Base-by-base conservation (phyloP, 2,329 filamentous ascomycete genomes). In the Claviceps monticola region DNA sequence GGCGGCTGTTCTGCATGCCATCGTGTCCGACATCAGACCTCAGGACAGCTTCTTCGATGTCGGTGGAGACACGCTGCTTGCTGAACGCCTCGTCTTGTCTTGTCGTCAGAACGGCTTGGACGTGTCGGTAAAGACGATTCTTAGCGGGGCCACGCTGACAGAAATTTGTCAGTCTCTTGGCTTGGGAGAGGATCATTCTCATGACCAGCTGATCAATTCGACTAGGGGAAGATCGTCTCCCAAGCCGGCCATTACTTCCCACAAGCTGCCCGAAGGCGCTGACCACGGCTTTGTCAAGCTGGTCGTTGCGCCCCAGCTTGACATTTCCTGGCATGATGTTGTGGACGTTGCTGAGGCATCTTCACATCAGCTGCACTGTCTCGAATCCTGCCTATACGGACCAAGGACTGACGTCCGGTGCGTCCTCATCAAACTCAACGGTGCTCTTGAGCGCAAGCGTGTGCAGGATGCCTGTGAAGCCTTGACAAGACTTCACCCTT, bases 261-360 rank as follows among this genome's bases (percentile, higher is more conserved):
- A 51, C 14, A 53, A 51, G 51, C 49, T 53, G 36, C 51, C 49
- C 11, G 51, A 53, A 34, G 54, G 46, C 34, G 41, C 44, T 8
- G 54, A 69, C 29, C 61, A 68, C 17, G 60, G 60, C 2, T 69
- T 73, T 36, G 62, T 73, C 50, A 65, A 68, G 42, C 65, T 66
- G 2, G 59, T 69, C 4, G 65, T 76, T 7, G 69, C 67, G 0
- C 68, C 72, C 0, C 69, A 69, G 52, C 60, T 76, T 1, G 68
- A 68, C 0, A 66, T 72, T 1, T 65, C 72, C 11, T 62, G 61
- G 0, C 65, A 65, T 7, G 64, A 69, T 4, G 69, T 78, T 46
- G 65, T 71, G 16, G 74, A 78, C 51, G 68, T 74, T 0, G 66
- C 72, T 0, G 72, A 75, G 51, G 73, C 74, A 0, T 71, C 74